Percentiles rank a stretch among this genome's conserved stretches.
Evolutionary conservation across 257 asterid species (phyloP).

Genomic region (Solanum rostratum): DNA sequence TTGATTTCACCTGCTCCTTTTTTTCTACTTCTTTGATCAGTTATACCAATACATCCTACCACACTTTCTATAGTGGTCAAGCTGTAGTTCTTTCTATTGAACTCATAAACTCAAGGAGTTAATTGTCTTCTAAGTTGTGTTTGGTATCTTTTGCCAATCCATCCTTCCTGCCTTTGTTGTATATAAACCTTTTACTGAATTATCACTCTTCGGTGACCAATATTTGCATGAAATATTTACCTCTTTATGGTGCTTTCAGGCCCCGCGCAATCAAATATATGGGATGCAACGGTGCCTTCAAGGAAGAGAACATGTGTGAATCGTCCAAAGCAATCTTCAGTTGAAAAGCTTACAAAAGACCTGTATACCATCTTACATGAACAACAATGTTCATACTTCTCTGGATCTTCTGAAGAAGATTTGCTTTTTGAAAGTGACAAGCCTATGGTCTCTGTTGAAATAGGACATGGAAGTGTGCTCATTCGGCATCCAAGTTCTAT

Average conservation of each 20-base stretch:
- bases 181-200: background rate
- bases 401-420: constrained; percentile 85
- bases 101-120: background rate
- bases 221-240: background rate
- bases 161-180: background rate
- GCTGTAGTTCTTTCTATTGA: background rate
- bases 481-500: constrained; percentile 79
- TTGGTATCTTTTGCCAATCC: background rate
- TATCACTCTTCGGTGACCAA: background rate
- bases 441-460: constrained; percentile 95
- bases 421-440: constrained; percentile 76
- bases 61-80: background rate
- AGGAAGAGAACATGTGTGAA: constrained; percentile 75
- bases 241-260: constrained; percentile 34
- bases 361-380: constrained; percentile 81
- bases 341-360: constrained; percentile 86
- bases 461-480: constrained; percentile 98
- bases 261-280: constrained; percentile 57
- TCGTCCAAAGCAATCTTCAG: constrained; percentile 78
- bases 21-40: background rate
- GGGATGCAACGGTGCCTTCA: constrained; percentile 83
- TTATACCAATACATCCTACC: background rate
- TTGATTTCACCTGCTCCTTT: background rate
- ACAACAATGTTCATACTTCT: constrained; percentile 70
- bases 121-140: background rate